phyloP scores from a whole-genome alignment of 371 early-diverging fungal species.

The Batkoa obscura region DNA sequence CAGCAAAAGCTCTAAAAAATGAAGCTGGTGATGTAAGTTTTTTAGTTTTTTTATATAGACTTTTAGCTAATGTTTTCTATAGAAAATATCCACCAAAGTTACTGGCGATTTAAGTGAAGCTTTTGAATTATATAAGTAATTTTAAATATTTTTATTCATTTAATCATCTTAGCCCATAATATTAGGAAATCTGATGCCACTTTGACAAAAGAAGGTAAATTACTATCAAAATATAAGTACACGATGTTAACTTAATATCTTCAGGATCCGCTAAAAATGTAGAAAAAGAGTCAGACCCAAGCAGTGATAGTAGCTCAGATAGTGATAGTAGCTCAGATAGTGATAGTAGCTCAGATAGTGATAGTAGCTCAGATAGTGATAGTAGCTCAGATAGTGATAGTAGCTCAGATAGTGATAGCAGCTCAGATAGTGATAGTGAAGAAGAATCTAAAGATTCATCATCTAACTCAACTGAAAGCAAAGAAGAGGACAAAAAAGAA shows the following conservation, averaged over 20 bases:
- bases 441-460: constrained; percentile 12
- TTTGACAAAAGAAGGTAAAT: too few relatives aligned
- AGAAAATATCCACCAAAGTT: background rate
- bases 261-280: too few relatives aligned
- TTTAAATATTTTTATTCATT: too few relatives aligned
- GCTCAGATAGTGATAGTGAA: constrained; percentile 7
- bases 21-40: constrained; percentile 2
- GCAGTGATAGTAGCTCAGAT: too few relatives aligned
- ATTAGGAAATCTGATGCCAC: too few relatives aligned
- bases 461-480: constrained; percentile 9
- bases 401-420: constrained; percentile 12
- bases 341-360: constrained; percentile 15
- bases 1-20: constrained; percentile 4
- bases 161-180: too few relatives aligned
- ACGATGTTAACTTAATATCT: too few relatives aligned
- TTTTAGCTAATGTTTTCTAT: too few relatives aligned
- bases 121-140: too few relatives aligned
- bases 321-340: too few relatives aligned
- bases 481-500: constrained; percentile 4
- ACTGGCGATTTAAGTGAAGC: too few relatives aligned
- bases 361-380: constrained; percentile 5
- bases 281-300: background rate
- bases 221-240: too few relatives aligned
- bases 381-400: constrained; percentile 9
- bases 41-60: background rate